Conservation (phyloP, 306 rosid genomes). For the Begonia loranthoides region DNA sequence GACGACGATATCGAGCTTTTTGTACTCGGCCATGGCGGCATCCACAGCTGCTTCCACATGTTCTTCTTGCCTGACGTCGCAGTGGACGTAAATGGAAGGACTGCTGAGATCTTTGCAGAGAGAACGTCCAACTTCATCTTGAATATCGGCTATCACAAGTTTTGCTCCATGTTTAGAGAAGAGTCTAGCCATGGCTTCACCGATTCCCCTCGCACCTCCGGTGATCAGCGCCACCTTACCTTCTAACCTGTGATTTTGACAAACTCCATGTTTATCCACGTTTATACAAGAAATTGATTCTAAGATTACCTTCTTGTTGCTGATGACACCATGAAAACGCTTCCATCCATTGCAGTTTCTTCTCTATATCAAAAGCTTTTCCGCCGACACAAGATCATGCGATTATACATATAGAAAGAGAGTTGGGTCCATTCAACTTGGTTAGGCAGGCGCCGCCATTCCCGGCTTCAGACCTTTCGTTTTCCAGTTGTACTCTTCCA, state of each 20-base stretch:
- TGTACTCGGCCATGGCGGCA: slow-evolving; percentile 18
- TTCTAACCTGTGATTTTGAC: slow-evolving; percentile 27
- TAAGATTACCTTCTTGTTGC: too few relatives aligned
- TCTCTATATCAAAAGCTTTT: too few relatives aligned
- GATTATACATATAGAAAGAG: too few relatives aligned
- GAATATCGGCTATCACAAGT: slow-evolving; percentile 55
- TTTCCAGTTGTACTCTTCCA: too few relatives aligned
- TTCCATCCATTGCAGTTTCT: too few relatives aligned
- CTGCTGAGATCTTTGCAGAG: slow-evolving; percentile 25
- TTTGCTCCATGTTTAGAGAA: slow-evolving; percentile 58
- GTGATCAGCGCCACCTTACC: slow-evolving; percentile 81
- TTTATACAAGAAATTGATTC: too few relatives aligned
- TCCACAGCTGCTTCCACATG: slow-evolving; percentile 39
- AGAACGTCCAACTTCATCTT: slow-evolving; percentile 44
- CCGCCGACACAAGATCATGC: too few relatives aligned
- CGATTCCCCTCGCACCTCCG: slow-evolving; percentile 85
- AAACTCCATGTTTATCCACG: too few relatives aligned
- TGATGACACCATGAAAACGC: too few relatives aligned
- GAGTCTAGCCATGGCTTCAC: slow-evolving; percentile 43
- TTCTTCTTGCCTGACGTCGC: slow-evolving; percentile 57
- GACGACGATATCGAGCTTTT: slow-evolving; percentile 74
- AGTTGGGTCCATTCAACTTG: too few relatives aligned
- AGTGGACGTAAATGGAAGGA: slow-evolving; percentile 30
- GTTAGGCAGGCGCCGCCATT: too few relatives aligned
- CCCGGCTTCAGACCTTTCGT: too few relatives aligned